These are phyloP conservation scores for Irpex sp. DNA, from an alignment of 1,284 basidiomycete genomes.

Conservation along the genomic window DNA sequence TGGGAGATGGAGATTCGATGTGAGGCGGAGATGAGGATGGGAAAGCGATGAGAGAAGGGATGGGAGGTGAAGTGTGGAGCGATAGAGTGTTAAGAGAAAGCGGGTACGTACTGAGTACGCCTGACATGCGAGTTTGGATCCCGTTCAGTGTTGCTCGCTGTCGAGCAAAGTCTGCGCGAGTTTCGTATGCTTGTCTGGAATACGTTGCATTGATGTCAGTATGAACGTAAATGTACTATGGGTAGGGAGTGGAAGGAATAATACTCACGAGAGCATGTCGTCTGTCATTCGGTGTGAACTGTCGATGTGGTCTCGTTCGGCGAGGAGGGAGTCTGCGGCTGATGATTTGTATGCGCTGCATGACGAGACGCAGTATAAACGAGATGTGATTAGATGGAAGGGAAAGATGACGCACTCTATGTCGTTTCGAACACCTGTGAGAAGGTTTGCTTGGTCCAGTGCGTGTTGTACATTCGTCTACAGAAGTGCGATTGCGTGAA, in stretches of 20 bases:
- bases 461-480: constrained; percentile 84
- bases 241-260: not conserved
- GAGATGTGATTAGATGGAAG: not conserved
- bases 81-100: not conserved
- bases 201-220: constrained; percentile 9
- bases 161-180: constrained; percentile 88
- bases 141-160: constrained; percentile 75
- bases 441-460: constrained; percentile 81
- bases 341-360: constrained; percentile 83
- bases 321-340: constrained; percentile 82
- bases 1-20: not conserved
- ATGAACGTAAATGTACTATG: not conserved
- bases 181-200: constrained; percentile 93
- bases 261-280: constrained; percentile 78
- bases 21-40: not conserved
- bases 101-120: constrained; percentile 68
- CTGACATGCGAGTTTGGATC: constrained; percentile 82
- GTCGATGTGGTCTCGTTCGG: constrained; percentile 88
- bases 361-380: not conserved
- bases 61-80: not conserved
- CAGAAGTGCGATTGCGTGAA: too few relatives aligned
- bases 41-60: not conserved
- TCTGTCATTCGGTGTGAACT: constrained; percentile 95
- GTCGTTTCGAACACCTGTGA: constrained; percentile 92
- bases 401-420: constrained; percentile 68